Percentiles rank a stretch among this genome's conserved stretches.
Evolutionary conservation across 306 rosid genomes (phyloP).

Genomic region (Echinosophora koreensis): DNA sequence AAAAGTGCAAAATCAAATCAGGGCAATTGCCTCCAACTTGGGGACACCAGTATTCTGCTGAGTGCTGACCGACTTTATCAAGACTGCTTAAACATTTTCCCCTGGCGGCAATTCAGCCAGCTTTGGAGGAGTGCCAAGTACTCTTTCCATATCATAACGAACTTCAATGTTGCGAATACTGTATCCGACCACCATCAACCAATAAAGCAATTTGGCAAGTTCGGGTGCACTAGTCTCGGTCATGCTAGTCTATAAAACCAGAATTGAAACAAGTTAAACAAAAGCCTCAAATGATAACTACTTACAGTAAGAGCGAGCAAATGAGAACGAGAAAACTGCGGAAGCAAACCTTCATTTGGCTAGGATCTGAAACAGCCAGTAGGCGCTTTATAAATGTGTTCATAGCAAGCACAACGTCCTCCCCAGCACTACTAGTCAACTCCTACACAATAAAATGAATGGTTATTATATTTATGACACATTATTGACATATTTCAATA

Average conservation of each 20-base stretch:
- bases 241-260: conserved; percentile 68
- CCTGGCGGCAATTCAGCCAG: conserved; percentile 94
- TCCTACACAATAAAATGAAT: conserved; percentile 62
- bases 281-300: conserved; percentile 8
- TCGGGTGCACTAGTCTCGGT: conserved; percentile 84
- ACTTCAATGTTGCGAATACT: conserved; percentile 96
- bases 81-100: conserved; percentile 63
- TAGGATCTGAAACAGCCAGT: conserved; percentile 88
- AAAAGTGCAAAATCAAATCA: conserved; percentile 27
- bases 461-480: conserved; percentile 26
- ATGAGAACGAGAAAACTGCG: conserved; percentile 20
- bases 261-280: conserved; percentile 24
- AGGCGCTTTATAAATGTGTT: conserved; percentile 96
- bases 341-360: conserved; percentile 83
- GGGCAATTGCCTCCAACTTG: conserved; percentile 29
- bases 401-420: conserved; percentile 93
- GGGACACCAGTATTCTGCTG: not conserved
- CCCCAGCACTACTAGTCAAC: conserved; percentile 93
- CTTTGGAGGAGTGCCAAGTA: conserved; percentile 86
- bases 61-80: not conserved
- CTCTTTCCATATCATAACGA: conserved; percentile 96
- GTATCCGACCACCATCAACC: conserved; percentile 98
- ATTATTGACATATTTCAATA: conserved; percentile 19
- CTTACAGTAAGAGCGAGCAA: conserved; percentile 18
- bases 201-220: conserved; percentile 85